Base-by-base conservation (phyloP, 2,329 filamentous ascomycete genomes). In the Fusarium graminum region DNA sequence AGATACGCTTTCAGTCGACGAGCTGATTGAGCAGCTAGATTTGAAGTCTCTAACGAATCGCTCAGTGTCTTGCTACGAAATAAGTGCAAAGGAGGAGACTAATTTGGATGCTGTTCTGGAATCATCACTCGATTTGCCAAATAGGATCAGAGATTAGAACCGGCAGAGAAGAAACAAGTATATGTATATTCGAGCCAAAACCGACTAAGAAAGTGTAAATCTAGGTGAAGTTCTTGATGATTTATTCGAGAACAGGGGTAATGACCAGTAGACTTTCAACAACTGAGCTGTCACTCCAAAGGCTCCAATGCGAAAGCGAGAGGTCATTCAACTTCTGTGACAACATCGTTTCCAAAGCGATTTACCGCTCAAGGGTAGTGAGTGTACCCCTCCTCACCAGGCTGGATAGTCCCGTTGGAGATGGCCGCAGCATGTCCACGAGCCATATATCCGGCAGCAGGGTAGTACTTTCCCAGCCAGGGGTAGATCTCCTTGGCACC, bases 391-490 rank as follows among this genome's bases (percentile, higher is more conserved):
- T 60, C 79, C 78, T 91, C 84, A 1, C 88, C 86, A 2, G 85
- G 80, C 16, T 83, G 72, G 11, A 91, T 66, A 0, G 84, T 86
- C 1, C 89, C 89, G 45, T 88, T 88, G 53, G 80, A 70, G 39
- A 90, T 79, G 6, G 89, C 87, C 12, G 83, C 85, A 6, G 80
- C 83, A 73, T 92, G 89, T 7, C 80, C 83, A 52, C 89, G 79
- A 22, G 89, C 88, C 51, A 91, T 74, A 73, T 85, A 82, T 2
- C 87, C 88, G 74, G 91, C 92, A 28, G 83, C 85, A 3, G 90
- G 89, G 73, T 86, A 80, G 72, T 89, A 90, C 77, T 80, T 80
- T 74, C 90, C 88, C 49, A 92, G 77, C 76, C 83, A 90, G 13
- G 89, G 88, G 59, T 91, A 77, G 6, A 92, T 74, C 78, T 88